These are phyloP conservation scores for Debaryomyces sp. DNA, from an alignment of 1,139 yeast species.

Conservation along the genomic window DNA sequence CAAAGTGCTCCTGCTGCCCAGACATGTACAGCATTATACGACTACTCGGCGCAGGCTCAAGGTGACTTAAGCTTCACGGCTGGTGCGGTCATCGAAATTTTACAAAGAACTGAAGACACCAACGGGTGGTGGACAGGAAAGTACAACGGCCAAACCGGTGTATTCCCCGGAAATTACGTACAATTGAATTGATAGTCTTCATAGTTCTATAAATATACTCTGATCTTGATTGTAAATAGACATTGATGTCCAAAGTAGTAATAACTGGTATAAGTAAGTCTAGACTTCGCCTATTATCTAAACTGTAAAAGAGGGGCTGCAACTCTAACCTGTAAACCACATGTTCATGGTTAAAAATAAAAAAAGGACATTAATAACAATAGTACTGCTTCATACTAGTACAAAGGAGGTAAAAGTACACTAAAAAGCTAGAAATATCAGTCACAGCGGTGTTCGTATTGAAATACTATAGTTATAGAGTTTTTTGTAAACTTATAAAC, in stretches of 20 bases:
- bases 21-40: conserved; percentile 76
- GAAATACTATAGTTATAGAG: background rate
- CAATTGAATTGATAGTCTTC: conserved; percentile 49
- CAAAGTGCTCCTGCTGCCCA: conserved; percentile 47
- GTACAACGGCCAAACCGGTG: conserved; percentile 82
- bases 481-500: background rate
- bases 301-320: conserved; percentile 1
- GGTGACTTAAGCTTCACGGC: conserved; percentile 89
- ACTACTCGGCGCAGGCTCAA: conserved; percentile 80
- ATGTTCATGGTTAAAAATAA: conserved; percentile 1
- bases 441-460: background rate
- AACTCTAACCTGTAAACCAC: conserved; percentile 1
- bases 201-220: background rate
- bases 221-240: background rate
- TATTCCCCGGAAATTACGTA: conserved; percentile 95
- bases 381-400: background rate
- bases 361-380: conserved; percentile 2
- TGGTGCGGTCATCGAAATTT: conserved; percentile 82
- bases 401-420: background rate
- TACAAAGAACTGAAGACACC: conserved; percentile 78
- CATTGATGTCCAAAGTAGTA: background rate
- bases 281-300: conserved; percentile 4
- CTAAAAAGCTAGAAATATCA: background rate
- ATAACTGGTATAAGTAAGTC: background rate
- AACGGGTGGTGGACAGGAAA: conserved; percentile 99